Base-by-base conservation (phyloP, 148 eudicot genomes). In the Vaccinium macrocarpon region DNA sequence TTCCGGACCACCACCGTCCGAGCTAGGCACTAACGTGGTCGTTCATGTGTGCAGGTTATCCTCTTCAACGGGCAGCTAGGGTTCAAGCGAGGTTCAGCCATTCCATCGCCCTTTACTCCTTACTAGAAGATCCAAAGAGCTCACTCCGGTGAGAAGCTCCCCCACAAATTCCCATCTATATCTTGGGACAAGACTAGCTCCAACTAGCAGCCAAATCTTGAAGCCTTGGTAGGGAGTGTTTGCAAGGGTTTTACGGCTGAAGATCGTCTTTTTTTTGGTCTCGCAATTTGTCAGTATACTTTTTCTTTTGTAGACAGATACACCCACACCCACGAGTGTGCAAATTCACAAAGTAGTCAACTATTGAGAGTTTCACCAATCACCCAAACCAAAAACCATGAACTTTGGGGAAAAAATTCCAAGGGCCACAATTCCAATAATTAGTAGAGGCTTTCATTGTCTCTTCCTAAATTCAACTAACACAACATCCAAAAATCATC, bases 131-230 rank as follows among this genome's bases (percentile, higher is more conserved):
- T n/a, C n/a, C n/a, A n/a, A n/a, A n/a, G n/a, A n/a, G n/a, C n/a
- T n/a, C n/a, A n/a, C n/a, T n/a, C n/a, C n/a, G n/a, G n/a, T n/a
- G n/a, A n/a, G n/a, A n/a, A n/a, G n/a, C n/a, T n/a, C n/a, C n/a
- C n/a, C n/a, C n/a, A n/a, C n/a, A n/a, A n/a, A n/a, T n/a, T 82
- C 78, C 59, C 53, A 1, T 68, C 66, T 15, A 14, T 18, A 82
- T 21, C 49, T 51, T 29, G 21, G 29, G 61, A 50, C 18, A 38
- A 68, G 23, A 48, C 42, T 6, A 71, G 72, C 52, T 74, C 70
- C 52, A 38, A 53, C 61, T 73, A 27, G 25, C 84, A 21, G 70
- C 68, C 32, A 82, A 50, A 29, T 82, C 35, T 16, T 71, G 8
- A 66, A 52, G 59, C 50, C 78, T 82, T 7, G 66, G 53, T 70